These are phyloP conservation scores for Phylloporus sp. DNA, from an alignment of 768 basidiomycete genomes.

Conservation along the genomic window DNA sequence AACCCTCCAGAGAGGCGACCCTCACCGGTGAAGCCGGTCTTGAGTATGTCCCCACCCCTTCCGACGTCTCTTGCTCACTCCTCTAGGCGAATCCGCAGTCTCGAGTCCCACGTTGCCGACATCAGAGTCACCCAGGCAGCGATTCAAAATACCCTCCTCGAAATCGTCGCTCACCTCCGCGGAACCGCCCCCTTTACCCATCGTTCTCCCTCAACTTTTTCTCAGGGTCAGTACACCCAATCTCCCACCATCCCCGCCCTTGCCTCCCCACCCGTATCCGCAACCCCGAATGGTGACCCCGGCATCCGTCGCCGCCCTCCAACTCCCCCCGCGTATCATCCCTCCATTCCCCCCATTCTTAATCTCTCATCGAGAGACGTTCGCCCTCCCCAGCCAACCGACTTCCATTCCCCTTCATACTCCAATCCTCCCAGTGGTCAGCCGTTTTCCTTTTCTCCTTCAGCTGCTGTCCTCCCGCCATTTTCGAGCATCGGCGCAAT, in stretches of 20 bases:
- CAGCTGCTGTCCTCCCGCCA: conserved; percentile 59
- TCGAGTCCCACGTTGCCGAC: conserved; percentile 82
- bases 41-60: conserved; percentile 52
- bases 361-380: conserved; percentile 24
- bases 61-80: conserved; percentile 7
- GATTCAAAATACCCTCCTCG: conserved; percentile 76
- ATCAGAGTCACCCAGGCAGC: conserved; percentile 66
- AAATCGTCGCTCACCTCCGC: conserved; percentile 77
- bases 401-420: conserved; percentile 43
- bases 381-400: conserved; percentile 35
- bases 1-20: conserved; percentile 82
- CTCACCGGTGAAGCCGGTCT: conserved; percentile 85
- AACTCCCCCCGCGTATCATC: conserved; percentile 30
- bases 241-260: conserved; percentile 67
- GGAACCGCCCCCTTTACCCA: conserved; percentile 40
- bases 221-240: conserved; percentile 46
- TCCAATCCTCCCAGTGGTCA: conserved; percentile 33
- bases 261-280: conserved; percentile 41
- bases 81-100: conserved; percentile 79
- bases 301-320: conserved; percentile 24
- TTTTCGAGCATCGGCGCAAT: conserved; percentile 66
- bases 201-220: conserved; percentile 61
- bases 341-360: conserved; percentile 29
- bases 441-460: conserved; percentile 30
- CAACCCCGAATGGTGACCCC: conserved; percentile 35